These are phyloP conservation scores for Oryza punctata DNA, from an alignment of 176 grass and related monocot genomes.

Conservation along the genomic window DNA sequence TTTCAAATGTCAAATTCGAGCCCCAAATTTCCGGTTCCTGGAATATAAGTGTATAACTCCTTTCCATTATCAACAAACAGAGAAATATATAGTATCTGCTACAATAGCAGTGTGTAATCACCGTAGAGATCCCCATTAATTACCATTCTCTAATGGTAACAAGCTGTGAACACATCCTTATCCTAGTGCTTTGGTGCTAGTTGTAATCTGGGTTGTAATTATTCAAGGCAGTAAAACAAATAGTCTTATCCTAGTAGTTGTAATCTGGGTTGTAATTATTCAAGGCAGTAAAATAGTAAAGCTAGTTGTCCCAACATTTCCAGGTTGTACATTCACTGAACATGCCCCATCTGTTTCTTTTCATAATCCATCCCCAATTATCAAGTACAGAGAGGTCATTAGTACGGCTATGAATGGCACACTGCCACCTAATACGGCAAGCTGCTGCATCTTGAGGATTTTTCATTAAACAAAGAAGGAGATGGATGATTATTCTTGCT, in stretches of 20 bases:
- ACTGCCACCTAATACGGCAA: constrained; percentile 7
- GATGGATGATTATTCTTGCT: not conserved
- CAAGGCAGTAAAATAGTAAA: not conserved
- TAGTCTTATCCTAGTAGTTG: not conserved
- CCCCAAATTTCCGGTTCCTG: not conserved
- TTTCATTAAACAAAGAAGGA: constrained; percentile 33
- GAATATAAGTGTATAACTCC: not conserved
- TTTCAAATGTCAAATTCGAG: not conserved
- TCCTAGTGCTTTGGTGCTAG: too few relatives aligned
- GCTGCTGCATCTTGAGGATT: not conserved
- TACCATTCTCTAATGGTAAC: not conserved
- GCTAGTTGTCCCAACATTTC: not conserved
- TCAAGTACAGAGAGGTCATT: not conserved
- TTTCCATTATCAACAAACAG: not conserved
- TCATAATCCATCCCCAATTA: not conserved
- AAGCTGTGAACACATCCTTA: not conserved
- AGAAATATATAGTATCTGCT: not conserved
- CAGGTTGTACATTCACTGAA: not conserved
- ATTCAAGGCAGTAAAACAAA: not conserved
- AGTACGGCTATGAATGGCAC: not conserved
- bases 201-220: not conserved
- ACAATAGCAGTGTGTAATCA: not conserved
- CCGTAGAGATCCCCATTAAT: too few relatives aligned
- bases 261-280: not conserved
- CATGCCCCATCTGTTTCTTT: not conserved